Evolutionary conservation across 768 basidiomycete genomes (phyloP), one percentile per base, ranked within the genome.

Genomic region (Scleroderma bovista): DNA sequence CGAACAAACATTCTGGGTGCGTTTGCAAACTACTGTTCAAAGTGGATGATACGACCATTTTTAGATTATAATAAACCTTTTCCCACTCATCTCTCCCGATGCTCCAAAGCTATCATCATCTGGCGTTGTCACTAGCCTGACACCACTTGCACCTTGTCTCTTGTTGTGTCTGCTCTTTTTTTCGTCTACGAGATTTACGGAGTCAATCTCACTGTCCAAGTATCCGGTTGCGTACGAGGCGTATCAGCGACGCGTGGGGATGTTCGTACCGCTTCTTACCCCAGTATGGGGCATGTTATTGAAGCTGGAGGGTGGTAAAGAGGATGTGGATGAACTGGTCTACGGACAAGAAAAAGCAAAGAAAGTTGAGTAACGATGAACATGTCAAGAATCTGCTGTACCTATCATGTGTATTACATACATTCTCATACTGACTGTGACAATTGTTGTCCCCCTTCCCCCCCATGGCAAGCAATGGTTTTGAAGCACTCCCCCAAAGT

Each of bases 1-100:
- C 64, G 95, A 98, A 65, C 93, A 94, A 65, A 66, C 71, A 15
- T 92, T 94, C 69, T 94, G 86, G 86, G 86, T 88, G 55, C 37
- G 80, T 71, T 15, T 1, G 19, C 1, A 15, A 17, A 20, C 3
- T 12, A 44, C 22, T 17, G 8, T 8, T 16, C 7, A 42, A 13
- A 36, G 32, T 48, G 17, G 42, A 3, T 43, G n/a, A 50, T 50
- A 59, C 19, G 23, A 26, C 31, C 44, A 19, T 15, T 24, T 41
- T 24, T 57, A 88, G 87, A 75, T 80, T 69, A 76, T 88, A 48
- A 78, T 87, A 53, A 85, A 77, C 31, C 61, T 87, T 32, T 75
- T 89, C 57, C 84, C 86, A 2, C 65, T 88, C 22, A 62, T 85
- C 3, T 71, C 78, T 0, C 68, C 74, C 6, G 62, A 65, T 51